Base-by-base conservation (phyloP, 1,284 basidiomycete genomes). In the Mycena sp. region DNA sequence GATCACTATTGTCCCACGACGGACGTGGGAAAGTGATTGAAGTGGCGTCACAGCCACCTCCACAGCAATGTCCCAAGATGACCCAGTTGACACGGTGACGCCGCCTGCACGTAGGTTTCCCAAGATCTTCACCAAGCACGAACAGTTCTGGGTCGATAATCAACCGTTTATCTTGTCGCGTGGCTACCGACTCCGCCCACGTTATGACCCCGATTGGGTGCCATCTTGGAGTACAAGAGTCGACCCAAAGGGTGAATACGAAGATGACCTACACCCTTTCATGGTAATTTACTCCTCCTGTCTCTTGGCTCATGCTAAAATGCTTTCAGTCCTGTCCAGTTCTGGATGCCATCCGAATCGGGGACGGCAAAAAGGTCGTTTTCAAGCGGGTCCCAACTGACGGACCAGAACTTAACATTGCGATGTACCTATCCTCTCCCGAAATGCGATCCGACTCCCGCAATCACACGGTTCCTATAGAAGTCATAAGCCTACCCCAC, bases 121-220 rank as follows among this genome's bases (percentile, higher is more conserved):
- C n/a, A n/a, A n/a, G n/a, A n/a, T n/a, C n/a, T 51, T 54, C 11
- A 26, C 21, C 35, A 5, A 30, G 3, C 17, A 35, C 0, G 63
- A 64, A 10, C 35, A 43, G 43, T 44, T 53, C 32, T 67, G 65
- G 65, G 51, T 63, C 11, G 43, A 48, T 25, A 50, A 10, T 16
- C 58, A 67, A 17, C 61, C 61, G 10, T 60, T 63, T 17, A 53
- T 67, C 6, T 19, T 52, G 0, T 23, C 35, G 2, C 25, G 37
- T 11, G 65, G 65, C 19, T 67, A 67, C 46, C 52, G 60, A 21
- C 50, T 67, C 5, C 61, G 61, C 10, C 43, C 57, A 2, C 57
- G 65, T 2, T 67, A 56, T 35, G 53, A 32, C 4, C 57, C 61
- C 0, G 65, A 57, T 17, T 67, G 65, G 65, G n/a, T 54, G 10